These are phyloP conservation scores for Amaranthus cruentus DNA, from an alignment of 148 eudicot genomes.

Conservation along the genomic window DNA sequence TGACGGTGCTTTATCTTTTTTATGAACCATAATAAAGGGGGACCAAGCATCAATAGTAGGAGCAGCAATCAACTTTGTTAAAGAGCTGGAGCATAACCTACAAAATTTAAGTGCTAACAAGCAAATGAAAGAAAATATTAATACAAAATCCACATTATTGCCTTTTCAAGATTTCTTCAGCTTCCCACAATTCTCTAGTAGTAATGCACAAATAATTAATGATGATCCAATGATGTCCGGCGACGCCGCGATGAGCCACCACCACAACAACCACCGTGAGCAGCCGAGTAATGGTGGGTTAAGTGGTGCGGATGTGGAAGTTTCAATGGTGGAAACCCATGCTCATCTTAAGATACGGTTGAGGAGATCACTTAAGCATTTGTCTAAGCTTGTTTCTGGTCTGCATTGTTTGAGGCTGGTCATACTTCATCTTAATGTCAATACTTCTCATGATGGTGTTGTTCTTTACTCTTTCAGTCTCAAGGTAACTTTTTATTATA, in stretches of 20 bases:
- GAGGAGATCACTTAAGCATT: conserved; percentile 43
- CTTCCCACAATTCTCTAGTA: conserved; percentile 49
- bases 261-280: background rate
- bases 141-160: background rate
- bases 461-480: conserved; percentile 60
- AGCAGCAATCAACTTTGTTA: conserved; percentile 49
- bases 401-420: conserved; percentile 44
- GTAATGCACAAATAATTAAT: background rate
- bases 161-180: conserved; percentile 52
- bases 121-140: conserved; percentile 10
- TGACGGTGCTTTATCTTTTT: conserved; percentile 1
- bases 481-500: conserved; percentile 34
- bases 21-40: conserved; percentile 18
- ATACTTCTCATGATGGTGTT: conserved; percentile 45
- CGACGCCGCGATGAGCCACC: background rate
- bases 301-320: conserved; percentile 54
- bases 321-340: conserved; percentile 64
- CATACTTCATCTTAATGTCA: conserved; percentile 60
- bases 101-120: conserved; percentile 34
- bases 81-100: conserved; percentile 41
- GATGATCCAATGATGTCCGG: background rate
- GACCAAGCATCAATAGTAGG: conserved; percentile 54
- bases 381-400: conserved; percentile 48
- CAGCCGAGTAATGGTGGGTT: background rate
- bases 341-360: conserved; percentile 57